Evolutionary conservation across 139 green algal species (phyloP), one percentile per base, ranked within the genome.

Genomic region (Chlorella sp.): DNA sequence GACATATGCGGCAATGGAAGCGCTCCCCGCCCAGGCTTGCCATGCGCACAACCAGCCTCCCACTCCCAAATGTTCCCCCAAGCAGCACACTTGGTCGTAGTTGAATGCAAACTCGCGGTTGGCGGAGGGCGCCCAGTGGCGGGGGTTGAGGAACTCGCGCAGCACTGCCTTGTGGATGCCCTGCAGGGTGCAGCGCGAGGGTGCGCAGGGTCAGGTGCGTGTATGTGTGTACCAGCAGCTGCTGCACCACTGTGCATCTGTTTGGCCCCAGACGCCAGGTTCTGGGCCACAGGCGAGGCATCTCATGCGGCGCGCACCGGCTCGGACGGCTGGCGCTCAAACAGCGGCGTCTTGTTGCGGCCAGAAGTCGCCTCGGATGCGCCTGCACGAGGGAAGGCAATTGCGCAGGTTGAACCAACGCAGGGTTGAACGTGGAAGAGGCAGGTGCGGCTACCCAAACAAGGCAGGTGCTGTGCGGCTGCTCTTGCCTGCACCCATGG

Each of bases 151-250:
- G 80, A 98, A 89, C 86, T 96, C 90, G 78, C 95, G 87, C 81
- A 99, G 93, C 36, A 99, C 94, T 24, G 89, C 86, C 88, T 98
- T 98, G 88, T 98, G 96, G 28, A 96, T 90, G 30, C 94, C 94
- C 73, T 95, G 88, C 56, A 38, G 20, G 4, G n/a, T 34, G 74
- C 32, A 38, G 32, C 56, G 56, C 56, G 8, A 30, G 22, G 56
- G 9, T 65, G 56, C 7, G 56, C 56, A 20, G 22, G 30, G 13
- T 16, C 56, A 6, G 56, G 26, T n/a, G n/a, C n/a, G n/a, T n/a
- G n/a, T n/a, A n/a, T n/a, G n/a, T n/a, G n/a, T n/a, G n/a, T n/a
- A n/a, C 51, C 51, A 60, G 24, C 51, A 26, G 14, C 14, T 60
- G 51, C 51, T 20, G 51, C 51, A 54, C 46, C 11, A 11, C 46